Conservation (phyloP, 306 rosid genomes). For the Albizia julibrissin region DNA sequence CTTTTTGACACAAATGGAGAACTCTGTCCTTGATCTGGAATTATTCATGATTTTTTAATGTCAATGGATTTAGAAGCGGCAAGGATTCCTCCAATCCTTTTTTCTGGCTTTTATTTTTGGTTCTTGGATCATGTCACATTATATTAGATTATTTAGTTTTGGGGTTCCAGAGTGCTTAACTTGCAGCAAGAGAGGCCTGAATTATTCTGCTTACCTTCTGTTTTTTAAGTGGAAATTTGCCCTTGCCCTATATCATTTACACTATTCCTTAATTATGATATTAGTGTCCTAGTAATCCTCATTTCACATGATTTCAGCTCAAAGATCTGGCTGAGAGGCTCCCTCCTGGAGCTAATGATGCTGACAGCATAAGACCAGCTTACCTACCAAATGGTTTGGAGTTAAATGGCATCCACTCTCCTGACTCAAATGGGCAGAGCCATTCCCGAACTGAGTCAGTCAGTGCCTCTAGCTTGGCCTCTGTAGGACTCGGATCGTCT, state of each 20-base stretch:
- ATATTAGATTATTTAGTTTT: background rate
- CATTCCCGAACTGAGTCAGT: conserved; percentile 77
- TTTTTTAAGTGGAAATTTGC: background rate
- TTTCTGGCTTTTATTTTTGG: background rate
- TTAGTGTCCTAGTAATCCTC: conserved; percentile 28
- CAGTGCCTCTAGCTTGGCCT: conserved; percentile 64
- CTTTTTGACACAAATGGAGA: too few species aligned
- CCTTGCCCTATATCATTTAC: background rate
- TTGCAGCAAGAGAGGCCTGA: background rate
- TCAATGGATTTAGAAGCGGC: background rate
- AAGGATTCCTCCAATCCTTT: background rate
- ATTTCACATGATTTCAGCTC: conserved; percentile 58
- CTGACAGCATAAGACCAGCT: conserved; percentile 65
- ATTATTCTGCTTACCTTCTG: conserved; percentile 3
- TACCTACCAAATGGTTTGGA: conserved; percentile 71
- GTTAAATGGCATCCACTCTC: conserved; percentile 64
- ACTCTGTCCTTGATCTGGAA: background rate
- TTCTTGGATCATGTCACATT: background rate
- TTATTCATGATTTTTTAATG: background rate
- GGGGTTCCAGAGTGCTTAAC: background rate
- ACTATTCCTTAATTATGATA: background rate
- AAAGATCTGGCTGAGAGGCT: conserved; percentile 94
- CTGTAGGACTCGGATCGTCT: conserved; percentile 62
- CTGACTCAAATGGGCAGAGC: conserved; percentile 57
- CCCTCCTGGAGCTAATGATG: conserved; percentile 79